A percentile compares a stretch with the other conserved stretches of the same genome.
These are phyloP conservation scores for Nidularia pulvinata DNA, from an alignment of 768 basidiomycete species.

Conservation along the genomic window DNA sequence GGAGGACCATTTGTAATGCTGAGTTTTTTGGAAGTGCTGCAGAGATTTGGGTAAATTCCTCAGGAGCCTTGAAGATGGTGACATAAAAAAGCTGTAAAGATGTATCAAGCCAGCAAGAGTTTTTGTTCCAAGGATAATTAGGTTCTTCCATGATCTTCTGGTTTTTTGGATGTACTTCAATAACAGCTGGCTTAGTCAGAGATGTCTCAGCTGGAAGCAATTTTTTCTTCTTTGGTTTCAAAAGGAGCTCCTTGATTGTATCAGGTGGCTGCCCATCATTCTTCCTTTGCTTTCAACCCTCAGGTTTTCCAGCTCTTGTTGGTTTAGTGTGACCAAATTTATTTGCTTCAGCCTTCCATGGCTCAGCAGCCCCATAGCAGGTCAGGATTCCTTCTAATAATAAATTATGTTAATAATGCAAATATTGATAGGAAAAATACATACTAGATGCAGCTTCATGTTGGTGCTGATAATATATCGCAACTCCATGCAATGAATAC, in stretches of 20 bases:
- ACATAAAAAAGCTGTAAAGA: not conserved
- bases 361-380: too few relatives aligned
- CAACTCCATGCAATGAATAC: constrained; percentile 6
- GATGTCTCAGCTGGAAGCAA: too few relatives aligned
- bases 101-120: not conserved
- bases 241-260: not conserved
- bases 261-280: constrained; percentile 13
- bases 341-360: not conserved
- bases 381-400: constrained; percentile 11
- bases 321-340: constrained; percentile 17
- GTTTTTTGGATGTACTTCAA: too few relatives aligned
- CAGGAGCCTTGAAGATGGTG: not conserved
- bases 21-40: too few relatives aligned
- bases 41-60: too few relatives aligned
- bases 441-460: constrained; percentile 1
- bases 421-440: too few relatives aligned
- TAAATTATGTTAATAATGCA: not conserved
- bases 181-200: too few relatives aligned
- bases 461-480: constrained; percentile 12
- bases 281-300: constrained; percentile 7
- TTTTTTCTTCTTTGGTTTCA: not conserved
- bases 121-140: not conserved
- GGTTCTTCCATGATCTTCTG: not conserved
- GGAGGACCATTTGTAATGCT: too few relatives aligned
- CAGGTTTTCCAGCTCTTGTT: constrained; percentile 3